These are phyloP conservation scores for Ceratobasidium sp. DNA, from an alignment of 1,284 basidiomycete genomes.

Conservation along the genomic window DNA sequence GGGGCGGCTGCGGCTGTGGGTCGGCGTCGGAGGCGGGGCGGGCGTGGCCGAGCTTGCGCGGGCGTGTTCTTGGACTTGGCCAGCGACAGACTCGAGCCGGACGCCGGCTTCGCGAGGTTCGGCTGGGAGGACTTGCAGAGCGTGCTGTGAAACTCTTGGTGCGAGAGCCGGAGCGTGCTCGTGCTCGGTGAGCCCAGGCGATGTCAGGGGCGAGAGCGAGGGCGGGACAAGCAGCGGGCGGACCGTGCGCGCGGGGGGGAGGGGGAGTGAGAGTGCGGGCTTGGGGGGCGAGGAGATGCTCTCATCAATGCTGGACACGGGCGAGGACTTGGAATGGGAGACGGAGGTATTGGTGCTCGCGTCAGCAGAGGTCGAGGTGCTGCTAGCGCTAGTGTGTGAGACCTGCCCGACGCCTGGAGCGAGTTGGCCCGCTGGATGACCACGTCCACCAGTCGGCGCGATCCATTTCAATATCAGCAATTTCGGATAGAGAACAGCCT, in stretches of 20 bases:
- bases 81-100: neutral
- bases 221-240: slow-evolving; percentile 24
- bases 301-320: slow-evolving; percentile 35
- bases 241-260: too few relatives aligned
- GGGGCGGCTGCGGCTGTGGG: too few relatives aligned
- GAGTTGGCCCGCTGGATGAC: slow-evolving; percentile 54
- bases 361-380: neutral
- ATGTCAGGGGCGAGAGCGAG: neutral
- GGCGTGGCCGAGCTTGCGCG: slow-evolving; percentile 15
- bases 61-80: too few relatives aligned
- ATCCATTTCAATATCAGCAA: slow-evolving; percentile 87
- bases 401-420: slow-evolving; percentile 39
- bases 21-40: too few relatives aligned
- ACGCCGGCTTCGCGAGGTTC: neutral
- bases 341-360: slow-evolving; percentile 25
- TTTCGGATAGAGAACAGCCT: slow-evolving; percentile 83
- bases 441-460: slow-evolving; percentile 79
- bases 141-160: slow-evolving; percentile 41
- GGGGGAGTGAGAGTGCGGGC: neutral
- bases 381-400: slow-evolving; percentile 18
- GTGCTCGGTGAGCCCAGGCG: slow-evolving; percentile 12
- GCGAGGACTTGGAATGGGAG: slow-evolving; percentile 33
- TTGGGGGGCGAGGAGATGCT: slow-evolving; percentile 13
- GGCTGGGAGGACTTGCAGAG: slow-evolving; percentile 1
- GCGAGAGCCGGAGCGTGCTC: slow-evolving; percentile 21